phyloP scores from a whole-genome alignment of 257 asterid species.

The Solanum tarijense region DNA sequence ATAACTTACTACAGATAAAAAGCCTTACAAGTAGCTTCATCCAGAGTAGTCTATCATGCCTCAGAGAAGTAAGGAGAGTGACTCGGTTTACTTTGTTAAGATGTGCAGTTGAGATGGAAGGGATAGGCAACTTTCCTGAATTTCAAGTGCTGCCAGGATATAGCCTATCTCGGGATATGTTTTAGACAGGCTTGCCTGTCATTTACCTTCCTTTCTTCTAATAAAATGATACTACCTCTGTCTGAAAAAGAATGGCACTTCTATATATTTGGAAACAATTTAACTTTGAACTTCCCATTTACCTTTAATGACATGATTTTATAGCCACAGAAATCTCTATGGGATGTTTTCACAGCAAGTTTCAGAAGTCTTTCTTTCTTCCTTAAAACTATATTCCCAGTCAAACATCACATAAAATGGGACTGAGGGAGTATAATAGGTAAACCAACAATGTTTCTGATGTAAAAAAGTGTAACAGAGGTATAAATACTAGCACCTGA shows the following conservation, averaged over 20 bases:
- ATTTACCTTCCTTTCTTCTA: background rate
- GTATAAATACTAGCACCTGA: conserved; percentile 47
- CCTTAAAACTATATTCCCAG: background rate
- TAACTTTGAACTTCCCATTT: background rate
- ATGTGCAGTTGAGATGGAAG: background rate
- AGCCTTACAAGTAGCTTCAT: background rate
- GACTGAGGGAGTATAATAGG: background rate
- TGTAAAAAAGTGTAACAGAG: background rate
- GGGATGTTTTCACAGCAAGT: background rate
- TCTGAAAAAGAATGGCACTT: background rate
- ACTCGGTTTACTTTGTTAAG: background rate
- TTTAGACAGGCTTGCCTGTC: background rate
- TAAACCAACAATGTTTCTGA: background rate
- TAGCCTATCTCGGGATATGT: background rate
- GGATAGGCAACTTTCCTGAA: background rate
- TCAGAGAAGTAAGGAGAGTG: background rate
- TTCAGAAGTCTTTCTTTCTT: background rate
- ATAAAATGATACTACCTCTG: background rate
- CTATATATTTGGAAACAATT: background rate
- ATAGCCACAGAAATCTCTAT: background rate
- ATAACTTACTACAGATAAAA: background rate
- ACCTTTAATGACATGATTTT: background rate
- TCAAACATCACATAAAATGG: background rate
- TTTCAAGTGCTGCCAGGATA: background rate
- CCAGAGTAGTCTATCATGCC: background rate